Evolutionary conservation across 805 yeast species (phyloP).

Genomic region (Saccharomycopsis olivae): DNA sequence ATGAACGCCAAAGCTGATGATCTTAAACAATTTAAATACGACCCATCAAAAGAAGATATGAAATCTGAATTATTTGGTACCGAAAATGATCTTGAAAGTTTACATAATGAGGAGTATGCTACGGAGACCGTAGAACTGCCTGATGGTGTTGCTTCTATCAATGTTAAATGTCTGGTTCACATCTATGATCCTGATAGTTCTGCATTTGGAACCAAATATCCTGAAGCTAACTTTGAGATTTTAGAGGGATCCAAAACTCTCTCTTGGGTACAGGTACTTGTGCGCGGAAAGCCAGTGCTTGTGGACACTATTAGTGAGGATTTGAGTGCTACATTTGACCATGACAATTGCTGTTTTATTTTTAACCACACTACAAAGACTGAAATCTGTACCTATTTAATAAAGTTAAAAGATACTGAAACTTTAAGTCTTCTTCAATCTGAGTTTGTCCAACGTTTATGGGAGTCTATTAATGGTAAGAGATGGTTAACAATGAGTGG

Average conservation of each 20-base stretch:
- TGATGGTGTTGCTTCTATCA: background rate
- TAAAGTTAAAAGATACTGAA: constrained; percentile 37
- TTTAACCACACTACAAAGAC: constrained; percentile 43
- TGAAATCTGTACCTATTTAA: constrained; percentile 48
- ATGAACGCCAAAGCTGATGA: constrained; percentile 34
- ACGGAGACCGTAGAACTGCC: background rate
- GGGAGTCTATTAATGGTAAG: constrained; percentile 47
- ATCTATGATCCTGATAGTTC: no score
- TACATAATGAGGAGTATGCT: background rate
- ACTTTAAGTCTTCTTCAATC: constrained; percentile 42
- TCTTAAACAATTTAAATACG: constrained; percentile 47
- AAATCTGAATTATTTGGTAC: constrained; percentile 19
- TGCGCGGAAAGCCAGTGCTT: background rate
- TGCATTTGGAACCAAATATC: no score
- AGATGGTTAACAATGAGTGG: constrained; percentile 36
- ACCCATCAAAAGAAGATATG: constrained; percentile 20
- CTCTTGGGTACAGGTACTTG: no score
- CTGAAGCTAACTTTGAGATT: no score
- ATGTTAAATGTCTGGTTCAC: no score
- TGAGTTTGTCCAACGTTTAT: constrained; percentile 39
- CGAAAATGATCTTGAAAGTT: constrained; percentile 15
- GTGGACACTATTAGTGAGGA: constrained; percentile 30
- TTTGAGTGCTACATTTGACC: constrained; percentile 59
- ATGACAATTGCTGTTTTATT: constrained; percentile 43
- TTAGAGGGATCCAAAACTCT: no score